Base-by-base conservation (phyloP, 2,329 filamentous ascomycete genomes). In the Alternaria ventricosa region DNA sequence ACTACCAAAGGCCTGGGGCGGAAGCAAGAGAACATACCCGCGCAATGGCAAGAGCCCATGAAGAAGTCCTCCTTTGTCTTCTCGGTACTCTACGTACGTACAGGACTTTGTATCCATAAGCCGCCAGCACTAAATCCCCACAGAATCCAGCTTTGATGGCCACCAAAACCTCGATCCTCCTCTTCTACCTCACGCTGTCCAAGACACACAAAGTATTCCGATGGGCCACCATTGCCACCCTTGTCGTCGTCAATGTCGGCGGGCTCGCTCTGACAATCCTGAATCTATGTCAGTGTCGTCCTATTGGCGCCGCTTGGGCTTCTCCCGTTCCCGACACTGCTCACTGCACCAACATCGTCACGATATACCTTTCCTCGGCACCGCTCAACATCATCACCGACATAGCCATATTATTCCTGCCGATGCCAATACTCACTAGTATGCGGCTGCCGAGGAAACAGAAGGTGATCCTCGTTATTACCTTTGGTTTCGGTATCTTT, bases 351-450 rank as follows among this genome's bases (percentile, higher is more conserved):
- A 85, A 90, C 72, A 87, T 89, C 43, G 82, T 89, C 58, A 89
- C 87, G 1, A 82, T 91, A 36, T 89, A 90, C 69, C 87, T 90
- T 10, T 87, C 88, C 6, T 95, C 94, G 6, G 92, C 94, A 0
- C 94, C 95, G 0, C 88, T 97, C 76, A 97, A 97, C 81, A 92
- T 97, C 71, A 90, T 96, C 65, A 97, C 94, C 20, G 94, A 97
- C 75, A 84, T 97, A 59, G 92, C 92, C 46, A 93, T 97, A 55
- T 84, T 98, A 28, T 90, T 96, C 46, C 83, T 97, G 11, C 94
- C 95, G 0, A 92, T 97, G 72, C 94, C 94, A 1, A 92, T 97
- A 10, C 83, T 97, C 27, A 76, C 74, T 20, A 87, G 90, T 57
- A 96, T 97, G 91, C 89, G 90, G 51, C 82, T 98, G 10, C 95